Evolutionary conservation across 192 early-diverging fungal genomes (phyloP).

Genomic region (Coemansia sp.): DNA sequence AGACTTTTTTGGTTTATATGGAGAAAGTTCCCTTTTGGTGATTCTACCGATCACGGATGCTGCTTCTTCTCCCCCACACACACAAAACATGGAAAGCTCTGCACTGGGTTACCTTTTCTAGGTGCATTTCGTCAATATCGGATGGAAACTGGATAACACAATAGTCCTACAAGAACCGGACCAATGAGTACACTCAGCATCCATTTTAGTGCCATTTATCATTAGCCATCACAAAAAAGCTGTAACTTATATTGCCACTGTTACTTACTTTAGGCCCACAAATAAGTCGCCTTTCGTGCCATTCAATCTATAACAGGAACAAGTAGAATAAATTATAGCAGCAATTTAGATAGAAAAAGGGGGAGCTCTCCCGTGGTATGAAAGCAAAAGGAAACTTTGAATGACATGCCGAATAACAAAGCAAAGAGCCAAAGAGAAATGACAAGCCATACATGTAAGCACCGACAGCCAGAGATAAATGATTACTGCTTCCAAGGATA

Average conservation of each 20-base stretch:
- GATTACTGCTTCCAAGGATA: neutral
- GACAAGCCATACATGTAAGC: neutral
- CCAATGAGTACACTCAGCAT: neutral
- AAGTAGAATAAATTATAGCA: neutral
- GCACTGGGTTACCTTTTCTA: constrained; percentile 33
- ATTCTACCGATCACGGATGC: neutral
- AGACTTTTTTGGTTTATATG: neutral
- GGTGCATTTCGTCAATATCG: constrained; percentile 29
- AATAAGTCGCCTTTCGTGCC: constrained; percentile 9
- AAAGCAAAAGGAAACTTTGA: neutral
- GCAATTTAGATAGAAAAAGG: neutral
- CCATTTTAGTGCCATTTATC: neutral
- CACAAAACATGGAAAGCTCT: neutral
- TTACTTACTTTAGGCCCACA: constrained; percentile 18
- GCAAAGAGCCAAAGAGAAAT: neutral
- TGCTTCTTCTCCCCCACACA: neutral
- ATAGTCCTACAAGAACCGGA: neutral
- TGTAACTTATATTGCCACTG: neutral
- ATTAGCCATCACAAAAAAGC: neutral
- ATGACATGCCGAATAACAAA: neutral
- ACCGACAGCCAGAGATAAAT: neutral
- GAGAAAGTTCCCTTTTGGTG: neutral
- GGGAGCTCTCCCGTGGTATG: neutral
- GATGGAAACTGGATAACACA: constrained; percentile 4
- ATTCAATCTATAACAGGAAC: constrained; percentile 18